Conservation (phyloP, 2,329 filamentous ascomycete species). For the Clathrospora elynae region DNA sequence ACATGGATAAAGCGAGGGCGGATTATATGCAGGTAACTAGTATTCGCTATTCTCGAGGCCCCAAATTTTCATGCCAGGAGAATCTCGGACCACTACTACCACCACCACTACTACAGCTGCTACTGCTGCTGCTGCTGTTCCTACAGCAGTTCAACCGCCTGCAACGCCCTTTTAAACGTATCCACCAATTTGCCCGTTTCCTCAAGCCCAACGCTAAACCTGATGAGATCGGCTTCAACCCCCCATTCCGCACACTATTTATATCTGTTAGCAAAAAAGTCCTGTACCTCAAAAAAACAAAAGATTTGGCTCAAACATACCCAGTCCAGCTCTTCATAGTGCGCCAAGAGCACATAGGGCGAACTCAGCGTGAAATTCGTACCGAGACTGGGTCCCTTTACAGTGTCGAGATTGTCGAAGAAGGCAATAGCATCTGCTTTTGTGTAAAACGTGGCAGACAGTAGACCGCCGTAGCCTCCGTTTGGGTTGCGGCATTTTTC, state of each 20-base stretch:
- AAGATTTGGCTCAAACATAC: constrained; percentile 47
- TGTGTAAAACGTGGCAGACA: constrained; percentile 80
- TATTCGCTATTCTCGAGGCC: too few relatives aligned
- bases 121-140: background rate
- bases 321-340: constrained; percentile 94
- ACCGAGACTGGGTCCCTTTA: constrained; percentile 92
- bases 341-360: constrained; percentile 88
- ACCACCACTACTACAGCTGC: too few relatives aligned
- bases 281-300: background rate
- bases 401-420: constrained; percentile 82
- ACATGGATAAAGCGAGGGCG: too few relatives aligned
- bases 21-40: too few relatives aligned
- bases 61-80: too few relatives aligned
- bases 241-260: constrained; percentile 73
- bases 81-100: too few relatives aligned
- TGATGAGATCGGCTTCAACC: constrained; percentile 77
- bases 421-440: constrained; percentile 76
- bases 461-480: constrained; percentile 86
- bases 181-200: constrained; percentile 68
- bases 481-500: constrained; percentile 74
- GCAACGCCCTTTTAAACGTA: constrained; percentile 72
- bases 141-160: constrained; percentile 54
- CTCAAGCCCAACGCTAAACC: constrained; percentile 90
- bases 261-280: constrained; percentile 9
- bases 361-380: constrained; percentile 95